Evolutionary conservation across 2,329 filamentous ascomycete species (phyloP), one percentile per base, ranked within the genome.

Genomic region (Macrophomina pseudophaseolina): DNA sequence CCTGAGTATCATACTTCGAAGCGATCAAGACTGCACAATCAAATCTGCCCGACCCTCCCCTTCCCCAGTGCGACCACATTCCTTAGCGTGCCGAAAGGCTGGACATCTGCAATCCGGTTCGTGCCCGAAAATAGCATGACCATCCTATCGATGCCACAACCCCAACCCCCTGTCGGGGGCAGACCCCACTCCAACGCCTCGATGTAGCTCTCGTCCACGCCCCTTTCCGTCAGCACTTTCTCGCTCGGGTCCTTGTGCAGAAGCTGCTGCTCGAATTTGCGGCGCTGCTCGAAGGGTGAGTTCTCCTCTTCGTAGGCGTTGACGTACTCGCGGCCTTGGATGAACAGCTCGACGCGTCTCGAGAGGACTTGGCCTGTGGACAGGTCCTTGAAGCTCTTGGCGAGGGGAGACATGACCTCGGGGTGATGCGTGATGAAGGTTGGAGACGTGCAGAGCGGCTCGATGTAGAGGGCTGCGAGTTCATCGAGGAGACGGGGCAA

Each of bases 221-320:
- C 72, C 4, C 85, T 32, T n/a, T 46, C 72, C 28, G 42, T 18
- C 30, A 80, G 79, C 54, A 86, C 81, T 66, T 80, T 80, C 5
- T 73, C 74, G 23, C 77, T 78, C 6, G 76, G 71, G 12, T 74
- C 75, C 18, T 75, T 72, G 6, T 79, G 67, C 18, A 70, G 74
- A 2, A 84, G 74, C 73, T 90, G 88, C 69, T 85, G 85, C 54
- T 88, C 79, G 70, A 99, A 93, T 79, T 99, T 99, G 65, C 86
- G 84, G 53, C 91, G 86, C 80, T 99, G 95, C 72, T 90, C 91
- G 64, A 91, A 89, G 0, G 95, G 95, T 62, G 92, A 91, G 78
- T 99, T 99, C 77, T 99, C 95, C 80, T 99, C 95, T 78, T 99
- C 95, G 78, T 99, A 99, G 82, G 94, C 96, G 79, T 99, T 99